Base-by-base conservation (phyloP, 345 rosid species). In the Sisymbrium altissimum region DNA sequence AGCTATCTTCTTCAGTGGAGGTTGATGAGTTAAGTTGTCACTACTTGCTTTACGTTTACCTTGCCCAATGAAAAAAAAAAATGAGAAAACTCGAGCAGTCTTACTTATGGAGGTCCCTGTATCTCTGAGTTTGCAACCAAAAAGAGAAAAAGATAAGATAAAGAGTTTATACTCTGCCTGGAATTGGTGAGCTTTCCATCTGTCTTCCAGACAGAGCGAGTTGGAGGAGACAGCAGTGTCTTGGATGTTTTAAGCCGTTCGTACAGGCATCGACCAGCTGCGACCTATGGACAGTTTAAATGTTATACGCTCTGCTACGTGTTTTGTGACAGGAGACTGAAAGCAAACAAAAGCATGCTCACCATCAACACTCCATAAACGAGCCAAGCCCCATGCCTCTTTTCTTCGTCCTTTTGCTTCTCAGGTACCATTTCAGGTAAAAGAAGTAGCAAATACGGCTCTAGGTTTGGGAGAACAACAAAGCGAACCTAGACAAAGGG, bases 291-390 rank as follows among this genome's bases (percentile, higher is more conserved):
- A 70, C 59, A 21, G 52, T 44, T 70, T 59, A 27, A 7, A 43
- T 14, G 15, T 36, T 36, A 76, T 78, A 43, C 78, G 75, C 68
- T 62, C 23, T 32, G 60, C 52, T 12, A 35, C 74, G 30, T 55
- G 54, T 41, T 56, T 14, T 41, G 33, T 38, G 39, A 57, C 11
- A 64, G 63, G 39, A 72, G 61, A 54, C 5, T 54, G 30, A 33
- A 41, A 41, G 46, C 64, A 43, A 64, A 62, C 67, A 52, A 29
- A 50, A 21, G 52, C 33, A 19, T 36, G 66, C 88, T 79, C 56
- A 89, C 98, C 88, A 83, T 77, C 85, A 90, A 79, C 7, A 93
- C 93, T 9, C 93, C 92, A 79, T 87, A 87, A 36, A 88, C 97
- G n/a, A 78, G 85, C 93, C 89, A 84, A 76, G 96, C 98, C 71